Evolutionary conservation across 2,329 filamentous ascomycete genomes (phyloP).

Genomic region (Xylariaceae sp.): DNA sequence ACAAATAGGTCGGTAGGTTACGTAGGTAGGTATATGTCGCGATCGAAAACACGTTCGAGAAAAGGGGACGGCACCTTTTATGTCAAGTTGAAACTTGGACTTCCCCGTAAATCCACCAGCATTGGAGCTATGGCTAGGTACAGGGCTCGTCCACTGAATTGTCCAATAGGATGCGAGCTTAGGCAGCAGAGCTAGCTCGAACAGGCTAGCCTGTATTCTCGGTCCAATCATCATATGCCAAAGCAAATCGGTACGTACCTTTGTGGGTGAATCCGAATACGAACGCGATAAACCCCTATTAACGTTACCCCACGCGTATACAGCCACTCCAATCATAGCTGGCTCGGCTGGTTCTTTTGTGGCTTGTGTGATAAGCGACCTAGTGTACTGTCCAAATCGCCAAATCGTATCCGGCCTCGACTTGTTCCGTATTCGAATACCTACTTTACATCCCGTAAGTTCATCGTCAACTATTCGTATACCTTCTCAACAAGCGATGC

Average conservation of each 20-base stretch:
- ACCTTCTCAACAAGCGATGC: no score
- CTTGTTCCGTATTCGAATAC: no score
- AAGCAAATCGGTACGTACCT: not conserved
- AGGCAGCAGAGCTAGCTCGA: not conserved
- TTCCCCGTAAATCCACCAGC: not conserved
- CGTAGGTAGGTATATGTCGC: not conserved
- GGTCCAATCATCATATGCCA: slow-evolving; percentile 6
- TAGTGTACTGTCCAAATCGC: no score
- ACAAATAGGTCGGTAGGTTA: not conserved
- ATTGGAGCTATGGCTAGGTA: not conserved
- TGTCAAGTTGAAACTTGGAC: not conserved
- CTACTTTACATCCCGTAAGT: no score
- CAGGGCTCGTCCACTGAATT: not conserved
- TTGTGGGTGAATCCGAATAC: slow-evolving; percentile 20
- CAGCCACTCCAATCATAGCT: no score
- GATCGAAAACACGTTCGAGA: not conserved
- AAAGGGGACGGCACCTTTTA: slow-evolving; percentile 21
- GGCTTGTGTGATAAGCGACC: no score
- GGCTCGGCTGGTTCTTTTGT: no score
- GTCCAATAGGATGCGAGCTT: not conserved
- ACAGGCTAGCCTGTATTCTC: not conserved
- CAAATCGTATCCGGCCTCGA: no score
- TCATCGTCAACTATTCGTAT: no score
- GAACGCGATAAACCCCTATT: slow-evolving; percentile 17
- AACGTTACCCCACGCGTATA: no score